Conservation (phyloP, 331 rosid species). For the Erythrophleum ivorense region DNA sequence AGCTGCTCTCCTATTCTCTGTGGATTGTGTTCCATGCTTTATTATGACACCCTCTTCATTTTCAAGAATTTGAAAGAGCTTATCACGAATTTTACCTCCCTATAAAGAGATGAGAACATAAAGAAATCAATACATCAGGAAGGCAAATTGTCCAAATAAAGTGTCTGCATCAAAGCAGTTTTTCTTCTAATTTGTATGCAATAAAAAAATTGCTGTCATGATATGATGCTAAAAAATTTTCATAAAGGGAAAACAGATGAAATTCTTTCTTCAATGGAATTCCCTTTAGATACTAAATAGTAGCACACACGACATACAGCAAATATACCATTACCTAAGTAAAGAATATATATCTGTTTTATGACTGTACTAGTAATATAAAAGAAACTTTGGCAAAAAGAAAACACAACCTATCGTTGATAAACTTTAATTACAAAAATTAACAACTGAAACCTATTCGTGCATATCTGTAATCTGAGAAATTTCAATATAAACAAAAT, state of each 20-base stretch:
- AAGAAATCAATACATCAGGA: neutral
- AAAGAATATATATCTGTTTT: neutral
- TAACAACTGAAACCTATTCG: neutral
- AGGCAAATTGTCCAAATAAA: neutral
- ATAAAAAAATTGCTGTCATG: neutral
- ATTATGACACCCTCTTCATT: slow-evolving; percentile 65
- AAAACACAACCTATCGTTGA: neutral
- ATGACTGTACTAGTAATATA: neutral
- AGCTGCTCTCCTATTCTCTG: slow-evolving; percentile 89
- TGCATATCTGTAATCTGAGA: neutral
- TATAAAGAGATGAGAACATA: slow-evolving; percentile 24
- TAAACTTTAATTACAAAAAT: neutral
- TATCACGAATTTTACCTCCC: slow-evolving; percentile 94
- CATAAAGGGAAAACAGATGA: neutral
- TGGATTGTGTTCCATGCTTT: slow-evolving; percentile 87
- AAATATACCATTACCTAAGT: neutral
- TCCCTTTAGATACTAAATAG: neutral
- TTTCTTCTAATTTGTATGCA: neutral
- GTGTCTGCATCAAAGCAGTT: neutral
- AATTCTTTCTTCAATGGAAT: neutral
- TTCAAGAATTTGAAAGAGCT: slow-evolving; percentile 76
- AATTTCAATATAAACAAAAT: neutral
- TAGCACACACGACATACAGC: neutral
- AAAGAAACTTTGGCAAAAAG: neutral
- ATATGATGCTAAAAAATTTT: neutral